These are phyloP conservation scores for Nicotiana knightiana DNA, from an alignment of 257 asterid genomes.

Conservation along the genomic window DNA sequence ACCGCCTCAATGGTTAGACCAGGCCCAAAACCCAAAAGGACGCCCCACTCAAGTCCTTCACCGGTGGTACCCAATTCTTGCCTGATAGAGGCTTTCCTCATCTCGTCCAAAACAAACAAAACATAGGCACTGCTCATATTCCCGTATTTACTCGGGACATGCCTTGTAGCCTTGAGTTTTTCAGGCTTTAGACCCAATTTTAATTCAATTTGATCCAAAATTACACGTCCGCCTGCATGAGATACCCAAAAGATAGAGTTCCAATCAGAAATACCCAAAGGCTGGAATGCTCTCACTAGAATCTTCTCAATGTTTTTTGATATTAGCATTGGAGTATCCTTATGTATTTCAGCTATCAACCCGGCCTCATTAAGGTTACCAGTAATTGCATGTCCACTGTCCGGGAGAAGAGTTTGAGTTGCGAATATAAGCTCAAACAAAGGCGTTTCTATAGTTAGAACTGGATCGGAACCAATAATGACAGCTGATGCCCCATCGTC, in stretches of 20 bases:
- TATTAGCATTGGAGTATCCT: conserved; percentile 3
- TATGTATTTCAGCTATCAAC: neutral
- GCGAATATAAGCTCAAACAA: conserved; percentile 11
- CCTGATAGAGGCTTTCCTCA: conserved; percentile 2
- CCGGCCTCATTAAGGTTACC: conserved; percentile 8
- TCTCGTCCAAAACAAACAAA: conserved; percentile 12
- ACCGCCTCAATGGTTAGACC: conserved; percentile 13
- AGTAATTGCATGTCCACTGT: neutral
- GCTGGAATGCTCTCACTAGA: neutral
- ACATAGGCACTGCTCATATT: conserved; percentile 8
- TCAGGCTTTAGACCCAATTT: conserved; percentile 8
- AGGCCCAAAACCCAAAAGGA: conserved; percentile 12
- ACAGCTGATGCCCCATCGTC: neutral
- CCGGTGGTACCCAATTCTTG: conserved; percentile 12
- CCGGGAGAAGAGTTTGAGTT: conserved; percentile 9
- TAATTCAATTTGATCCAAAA: conserved; percentile 13
- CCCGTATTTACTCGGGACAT: conserved; percentile 8
- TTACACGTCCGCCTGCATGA: conserved; percentile 16
- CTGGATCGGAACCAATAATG: conserved; percentile 16
- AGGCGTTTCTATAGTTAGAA: neutral
- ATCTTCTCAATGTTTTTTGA: conserved; percentile 10
- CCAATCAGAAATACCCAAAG: conserved; percentile 12
- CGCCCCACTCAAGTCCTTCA: conserved; percentile 16
- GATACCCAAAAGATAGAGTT: conserved; percentile 12
- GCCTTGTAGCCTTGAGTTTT: neutral